These are phyloP conservation scores for Luzula sylvatica DNA, from an alignment of 176 grass and related monocot genomes.

Conservation along the genomic window DNA sequence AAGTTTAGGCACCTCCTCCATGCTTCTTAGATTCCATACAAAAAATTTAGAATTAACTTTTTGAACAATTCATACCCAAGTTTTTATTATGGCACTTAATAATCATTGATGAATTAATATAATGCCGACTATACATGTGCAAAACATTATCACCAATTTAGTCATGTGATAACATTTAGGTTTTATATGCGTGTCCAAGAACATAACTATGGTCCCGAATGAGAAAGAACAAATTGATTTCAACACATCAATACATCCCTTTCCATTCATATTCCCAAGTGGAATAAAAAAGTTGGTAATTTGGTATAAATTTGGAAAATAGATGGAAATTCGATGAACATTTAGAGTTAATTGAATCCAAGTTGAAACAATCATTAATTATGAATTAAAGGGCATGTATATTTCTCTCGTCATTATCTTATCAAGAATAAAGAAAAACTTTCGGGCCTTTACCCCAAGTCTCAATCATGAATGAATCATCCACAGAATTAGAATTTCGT, in stretches of 20 bases:
- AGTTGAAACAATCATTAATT: slow-evolving; percentile 17
- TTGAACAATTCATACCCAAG: neutral
- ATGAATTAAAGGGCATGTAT: neutral
- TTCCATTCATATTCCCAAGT: slow-evolving; percentile 1
- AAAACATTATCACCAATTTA: slow-evolving; percentile 5
- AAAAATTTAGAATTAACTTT: neutral
- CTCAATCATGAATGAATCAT: slow-evolving; percentile 15
- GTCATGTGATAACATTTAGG: neutral
- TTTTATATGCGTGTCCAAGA: neutral
- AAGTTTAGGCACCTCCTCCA: neutral
- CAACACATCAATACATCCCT: neutral
- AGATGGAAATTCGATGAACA: neutral
- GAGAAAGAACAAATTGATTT: slow-evolving; percentile 13
- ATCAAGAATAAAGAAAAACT: slow-evolving; percentile 14
- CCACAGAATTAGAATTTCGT: slow-evolving; percentile 13
- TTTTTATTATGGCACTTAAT: neutral
- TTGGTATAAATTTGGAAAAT: neutral
- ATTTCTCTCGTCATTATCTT: slow-evolving; percentile 10
- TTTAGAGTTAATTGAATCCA: neutral
- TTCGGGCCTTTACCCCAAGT: slow-evolving; percentile 15
- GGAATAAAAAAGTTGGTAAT: no score
- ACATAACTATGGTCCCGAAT: neutral
- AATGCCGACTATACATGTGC: neutral
- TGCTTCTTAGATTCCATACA: neutral
- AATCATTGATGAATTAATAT: neutral